Evolutionary conservation across 1,284 basidiomycete genomes (phyloP).

Genomic region (Ceratobasidium sp.): DNA sequence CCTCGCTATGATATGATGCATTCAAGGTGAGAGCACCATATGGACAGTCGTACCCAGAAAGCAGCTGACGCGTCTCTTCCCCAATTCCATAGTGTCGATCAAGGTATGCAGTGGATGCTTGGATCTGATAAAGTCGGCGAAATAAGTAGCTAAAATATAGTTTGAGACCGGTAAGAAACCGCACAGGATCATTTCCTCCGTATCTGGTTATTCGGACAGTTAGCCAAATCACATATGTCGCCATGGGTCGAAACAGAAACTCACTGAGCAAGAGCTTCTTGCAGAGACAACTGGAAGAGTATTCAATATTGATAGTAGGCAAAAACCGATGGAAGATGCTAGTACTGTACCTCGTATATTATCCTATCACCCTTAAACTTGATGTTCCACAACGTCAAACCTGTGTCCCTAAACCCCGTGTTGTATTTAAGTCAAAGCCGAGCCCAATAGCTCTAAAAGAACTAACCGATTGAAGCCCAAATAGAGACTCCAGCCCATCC

Average conservation of each 20-base stretch:
- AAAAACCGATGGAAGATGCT: not conserved
- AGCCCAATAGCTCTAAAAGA: not conserved
- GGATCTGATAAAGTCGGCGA: slow-evolving; percentile 56
- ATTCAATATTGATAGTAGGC: not conserved
- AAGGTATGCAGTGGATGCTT: slow-evolving; percentile 74
- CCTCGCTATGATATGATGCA: slow-evolving; percentile 66
- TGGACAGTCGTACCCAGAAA: slow-evolving; percentile 73
- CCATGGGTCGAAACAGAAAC: not conserved
- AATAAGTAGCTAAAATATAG: no score
- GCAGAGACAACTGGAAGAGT: slow-evolving; percentile 60
- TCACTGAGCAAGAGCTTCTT: slow-evolving; percentile 54
- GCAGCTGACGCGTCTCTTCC: slow-evolving; percentile 25
- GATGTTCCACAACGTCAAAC: slow-evolving; percentile 76
- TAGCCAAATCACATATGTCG: slow-evolving; percentile 63
- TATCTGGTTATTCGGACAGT: slow-evolving; percentile 63
- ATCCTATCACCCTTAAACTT: slow-evolving; percentile 72
- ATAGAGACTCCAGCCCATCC: slow-evolving; percentile 76
- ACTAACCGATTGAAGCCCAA: slow-evolving; percentile 72
- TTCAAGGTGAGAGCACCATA: slow-evolving; percentile 71
- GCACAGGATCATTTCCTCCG: slow-evolving; percentile 69
- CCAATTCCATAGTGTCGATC: slow-evolving; percentile 77
- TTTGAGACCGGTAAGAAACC: no score
- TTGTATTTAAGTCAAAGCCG: not conserved
- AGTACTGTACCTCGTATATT: slow-evolving; percentile 70
- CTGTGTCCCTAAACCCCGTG: slow-evolving; percentile 47